Evolutionary conservation across 148 eudicot genomes (phyloP), one percentile per base, ranked within the genome.

Genomic region (Cornus kousa): DNA sequence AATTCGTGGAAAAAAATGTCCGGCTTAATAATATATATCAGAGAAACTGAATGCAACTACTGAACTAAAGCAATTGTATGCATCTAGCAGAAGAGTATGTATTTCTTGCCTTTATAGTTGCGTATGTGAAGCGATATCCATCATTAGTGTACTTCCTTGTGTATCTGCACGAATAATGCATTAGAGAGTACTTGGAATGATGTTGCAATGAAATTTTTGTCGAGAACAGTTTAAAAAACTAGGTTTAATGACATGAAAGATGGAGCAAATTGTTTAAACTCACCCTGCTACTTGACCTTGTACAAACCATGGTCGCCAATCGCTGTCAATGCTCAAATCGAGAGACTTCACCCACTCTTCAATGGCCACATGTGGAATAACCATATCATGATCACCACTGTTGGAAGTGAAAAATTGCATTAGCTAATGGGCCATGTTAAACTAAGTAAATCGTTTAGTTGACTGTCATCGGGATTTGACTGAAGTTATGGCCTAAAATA

Each of bases 381-480:
- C 67, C 75, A 70, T 70, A 70, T 78, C 80, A 71, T 71, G 75
- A 40, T 78, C 80, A 50, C 80, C 80, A 33, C 80, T 77, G 74
- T 67, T 22, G 8, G 46, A 59, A 9, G 22, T 23, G 22, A 70
- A 33, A 7, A 6, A 2, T 43, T 43, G 3, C 48, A 43, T 43
- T 43, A 43, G 48, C 48, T 43, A 43, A 43, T 43, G 48, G 5
- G 9, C 48, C 9, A 43, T 43, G 48, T 43, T 5, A 43, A n/a
- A n/a, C n/a, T n/a, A n/a, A n/a, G n/a, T n/a, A n/a, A 33, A 33
- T 33, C 37, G 1, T 33, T 33, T 3, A 33, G 37, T 33, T 33
- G 37, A 33, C 37, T 33, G n/a, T n/a, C n/a, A n/a, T n/a, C n/a
- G n/a, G n/a, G n/a, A n/a, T n/a, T n/a, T n/a, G n/a, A n/a, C n/a